Conservation (phyloP, 202 grass and related monocot genomes). For the Carex arenaria region DNA sequence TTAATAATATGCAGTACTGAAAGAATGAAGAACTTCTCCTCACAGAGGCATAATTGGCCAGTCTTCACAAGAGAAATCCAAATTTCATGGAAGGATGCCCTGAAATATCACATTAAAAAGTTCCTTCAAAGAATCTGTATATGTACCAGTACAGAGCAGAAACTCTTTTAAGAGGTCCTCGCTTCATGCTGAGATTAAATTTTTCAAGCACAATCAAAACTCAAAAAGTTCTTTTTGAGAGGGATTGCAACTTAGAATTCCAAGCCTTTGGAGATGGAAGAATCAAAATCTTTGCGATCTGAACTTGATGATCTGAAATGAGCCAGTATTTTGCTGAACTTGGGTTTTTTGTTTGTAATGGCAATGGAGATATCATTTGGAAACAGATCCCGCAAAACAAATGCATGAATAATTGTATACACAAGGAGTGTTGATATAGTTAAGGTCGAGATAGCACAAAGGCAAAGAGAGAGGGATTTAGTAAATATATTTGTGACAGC, state of each 20-base stretch:
- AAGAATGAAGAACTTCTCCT: conserved; percentile 11
- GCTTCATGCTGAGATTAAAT: neutral
- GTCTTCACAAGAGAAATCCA: conserved; percentile 18
- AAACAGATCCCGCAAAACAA: conserved; percentile 72
- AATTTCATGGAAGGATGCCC: neutral
- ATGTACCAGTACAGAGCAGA: neutral
- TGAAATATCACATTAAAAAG: neutral
- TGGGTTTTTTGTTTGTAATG: conserved; percentile 62
- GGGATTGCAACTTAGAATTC: neutral
- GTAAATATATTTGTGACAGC: conserved; percentile 67
- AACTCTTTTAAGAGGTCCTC: neutral
- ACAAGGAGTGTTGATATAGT: conserved; percentile 67
- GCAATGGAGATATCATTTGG: conserved; percentile 95
- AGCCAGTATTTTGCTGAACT: conserved; percentile 74
- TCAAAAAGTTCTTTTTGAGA: neutral
- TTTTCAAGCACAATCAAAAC: neutral
- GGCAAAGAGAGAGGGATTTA: conserved; percentile 46
- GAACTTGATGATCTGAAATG: conserved; percentile 69
- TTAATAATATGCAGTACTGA: neutral
- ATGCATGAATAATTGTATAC: conserved; percentile 69
- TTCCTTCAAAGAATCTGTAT: neutral
- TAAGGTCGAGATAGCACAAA: conserved; percentile 62
- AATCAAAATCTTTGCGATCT: conserved; percentile 53
- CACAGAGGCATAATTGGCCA: conserved; percentile 10
- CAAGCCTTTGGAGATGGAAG: conserved; percentile 44